Percentiles rank a stretch among this genome's conserved stretches.
Conservation (phyloP, 2,329 filamentous ascomycete genomes). For the Cladosporium colombiae region DNA sequence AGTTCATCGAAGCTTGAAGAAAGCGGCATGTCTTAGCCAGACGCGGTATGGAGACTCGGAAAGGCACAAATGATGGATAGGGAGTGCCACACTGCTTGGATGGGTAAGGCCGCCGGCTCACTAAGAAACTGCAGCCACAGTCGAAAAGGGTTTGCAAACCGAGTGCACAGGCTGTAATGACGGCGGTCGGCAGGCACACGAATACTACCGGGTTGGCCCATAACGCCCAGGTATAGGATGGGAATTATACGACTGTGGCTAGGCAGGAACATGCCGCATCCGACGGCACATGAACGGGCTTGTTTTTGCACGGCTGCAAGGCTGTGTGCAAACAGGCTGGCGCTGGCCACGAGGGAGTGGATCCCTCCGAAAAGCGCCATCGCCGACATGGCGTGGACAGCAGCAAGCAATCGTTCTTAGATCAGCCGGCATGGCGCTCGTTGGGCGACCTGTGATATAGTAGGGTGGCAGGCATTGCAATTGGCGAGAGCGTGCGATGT, state of each 20-base stretch:
- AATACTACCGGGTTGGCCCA: conserved; percentile 2
- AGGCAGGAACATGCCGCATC: conserved; percentile 17
- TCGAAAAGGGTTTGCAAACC: conserved; percentile 20
- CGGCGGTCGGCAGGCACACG: conserved; percentile 5
- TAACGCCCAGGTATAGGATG: conserved; percentile 3
- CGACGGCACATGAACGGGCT: neutral
- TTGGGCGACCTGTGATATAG: neutral
- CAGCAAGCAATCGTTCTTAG: neutral
- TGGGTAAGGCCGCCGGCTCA: neutral
- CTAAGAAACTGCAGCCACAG: conserved; percentile 16
- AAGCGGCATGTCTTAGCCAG: conserved; percentile 16
- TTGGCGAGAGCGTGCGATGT: neutral
- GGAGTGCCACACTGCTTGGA: conserved; percentile 15
- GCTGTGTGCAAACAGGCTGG: conserved; percentile 13
- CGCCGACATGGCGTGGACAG: neutral
- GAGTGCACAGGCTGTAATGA: conserved; percentile 15
- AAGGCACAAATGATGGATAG: conserved; percentile 2
- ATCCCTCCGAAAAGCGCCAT: conserved; percentile 11
- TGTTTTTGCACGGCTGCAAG: conserved; percentile 9
- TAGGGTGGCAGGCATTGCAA: neutral
- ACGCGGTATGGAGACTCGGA: neutral
- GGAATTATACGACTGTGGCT: conserved; percentile 10
- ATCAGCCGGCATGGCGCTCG: conserved; percentile 4
- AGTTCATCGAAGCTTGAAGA: conserved; percentile 4
- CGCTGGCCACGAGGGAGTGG: conserved; percentile 19